These are phyloP conservation scores for Microdochium trichocladiopsis DNA, from an alignment of 2,329 filamentous ascomycete genomes.

Conservation along the genomic window DNA sequence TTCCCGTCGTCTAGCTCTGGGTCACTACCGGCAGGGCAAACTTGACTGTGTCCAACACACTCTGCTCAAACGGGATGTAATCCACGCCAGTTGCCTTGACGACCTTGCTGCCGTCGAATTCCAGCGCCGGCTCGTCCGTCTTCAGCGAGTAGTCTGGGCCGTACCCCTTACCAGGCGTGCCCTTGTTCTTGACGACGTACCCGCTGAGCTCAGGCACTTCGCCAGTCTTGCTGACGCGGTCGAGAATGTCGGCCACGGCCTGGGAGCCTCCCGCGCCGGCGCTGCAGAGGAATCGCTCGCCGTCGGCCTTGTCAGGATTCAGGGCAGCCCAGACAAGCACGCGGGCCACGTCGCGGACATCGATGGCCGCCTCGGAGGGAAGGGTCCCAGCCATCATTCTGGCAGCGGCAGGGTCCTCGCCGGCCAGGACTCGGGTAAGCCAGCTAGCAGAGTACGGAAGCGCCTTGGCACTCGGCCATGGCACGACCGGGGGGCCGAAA, in stretches of 20 bases:
- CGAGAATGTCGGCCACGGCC: conserved; percentile 17
- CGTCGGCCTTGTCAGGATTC: conserved; percentile 12
- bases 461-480: conserved; percentile 12
- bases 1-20: too few species aligned
- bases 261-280: conserved; percentile 12
- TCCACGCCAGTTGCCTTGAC: conserved; percentile 17
- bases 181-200: conserved; percentile 6
- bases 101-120: conserved; percentile 19
- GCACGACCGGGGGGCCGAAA: conserved; percentile 16
- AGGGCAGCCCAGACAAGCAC: conserved; percentile 16
- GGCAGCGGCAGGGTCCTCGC: conserved; percentile 4
- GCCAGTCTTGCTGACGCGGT: not conserved
- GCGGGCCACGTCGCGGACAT: conserved; percentile 18
- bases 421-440: conserved; percentile 12
- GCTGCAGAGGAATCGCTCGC: conserved; percentile 17
- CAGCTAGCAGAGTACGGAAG: conserved; percentile 12
- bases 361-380: conserved; percentile 13
- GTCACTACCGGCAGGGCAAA: not conserved
- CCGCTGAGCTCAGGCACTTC: conserved; percentile 7
- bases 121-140: conserved; percentile 4
- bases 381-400: conserved; percentile 10
- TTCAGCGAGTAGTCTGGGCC: conserved; percentile 8
- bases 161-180: conserved; percentile 14
- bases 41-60: conserved; percentile 43
- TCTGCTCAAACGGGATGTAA: conserved; percentile 24